Conservation (phyloP, 371 early-diverging fungal species). For the Massospora cicadina region DNA sequence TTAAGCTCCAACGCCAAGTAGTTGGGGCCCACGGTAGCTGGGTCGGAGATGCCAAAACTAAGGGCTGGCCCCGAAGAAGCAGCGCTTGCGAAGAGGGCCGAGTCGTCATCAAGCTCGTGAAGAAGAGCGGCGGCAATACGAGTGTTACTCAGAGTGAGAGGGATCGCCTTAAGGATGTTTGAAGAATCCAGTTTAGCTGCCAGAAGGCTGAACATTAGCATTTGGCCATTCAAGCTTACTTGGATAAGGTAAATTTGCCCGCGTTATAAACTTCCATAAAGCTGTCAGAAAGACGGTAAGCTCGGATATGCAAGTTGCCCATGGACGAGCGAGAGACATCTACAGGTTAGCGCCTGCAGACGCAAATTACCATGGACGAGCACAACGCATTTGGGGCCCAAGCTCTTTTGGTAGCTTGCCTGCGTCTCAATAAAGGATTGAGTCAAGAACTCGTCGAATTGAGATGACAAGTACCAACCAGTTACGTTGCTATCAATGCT, state of each 20-base stretch:
- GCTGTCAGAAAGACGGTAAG: slow-evolving; percentile 65
- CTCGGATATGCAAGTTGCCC: slow-evolving; percentile 73
- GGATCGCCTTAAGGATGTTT: slow-evolving; percentile 77
- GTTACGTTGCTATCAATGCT: slow-evolving; percentile 90
- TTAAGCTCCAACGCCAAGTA: slow-evolving; percentile 66
- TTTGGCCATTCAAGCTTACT: slow-evolving; percentile 16
- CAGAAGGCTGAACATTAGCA: slow-evolving; percentile 21
- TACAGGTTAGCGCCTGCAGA: slow-evolving; percentile 10
- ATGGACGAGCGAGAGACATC: slow-evolving; percentile 69
- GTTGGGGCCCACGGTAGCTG: slow-evolving; percentile 54
- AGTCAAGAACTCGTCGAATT: slow-evolving; percentile 77
- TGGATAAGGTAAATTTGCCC: slow-evolving; percentile 73
- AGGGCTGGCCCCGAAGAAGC: slow-evolving; percentile 18
- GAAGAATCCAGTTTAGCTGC: slow-evolving; percentile 62
- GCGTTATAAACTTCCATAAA: slow-evolving; percentile 72
- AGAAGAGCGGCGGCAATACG: slow-evolving; percentile 62
- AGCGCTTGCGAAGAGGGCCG: slow-evolving; percentile 14
- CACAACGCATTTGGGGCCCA: slow-evolving; percentile 64
- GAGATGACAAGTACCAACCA: slow-evolving; percentile 91
- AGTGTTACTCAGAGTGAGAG: slow-evolving; percentile 70
- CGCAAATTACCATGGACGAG: slow-evolving; percentile 48
- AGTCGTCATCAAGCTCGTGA: slow-evolving; percentile 47
- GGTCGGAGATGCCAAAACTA: slow-evolving; percentile 15
- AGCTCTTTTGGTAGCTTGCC: slow-evolving; percentile 72
- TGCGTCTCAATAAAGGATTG: slow-evolving; percentile 78